Evolutionary conservation across 768 basidiomycete species (phyloP), one percentile per base, ranked within the genome.

Genomic region (Omphalotus guepiniiformis): DNA sequence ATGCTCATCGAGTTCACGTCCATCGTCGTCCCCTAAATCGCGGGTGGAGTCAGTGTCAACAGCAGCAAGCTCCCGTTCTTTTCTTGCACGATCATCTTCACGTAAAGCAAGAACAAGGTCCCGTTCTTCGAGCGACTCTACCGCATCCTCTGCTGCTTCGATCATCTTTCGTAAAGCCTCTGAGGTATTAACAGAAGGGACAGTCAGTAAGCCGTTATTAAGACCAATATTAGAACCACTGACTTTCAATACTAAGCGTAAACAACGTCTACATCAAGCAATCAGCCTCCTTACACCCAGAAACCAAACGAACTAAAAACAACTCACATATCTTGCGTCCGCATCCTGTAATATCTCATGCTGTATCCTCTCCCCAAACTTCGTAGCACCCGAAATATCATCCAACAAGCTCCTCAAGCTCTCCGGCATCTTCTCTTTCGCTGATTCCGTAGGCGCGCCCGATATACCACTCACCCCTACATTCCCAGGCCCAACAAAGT

Each of bases 261-360:
- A 68, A 63, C 35, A 68, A 50, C 0, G 62, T 64, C 62, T 69
- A 23, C 9, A n/a, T n/a, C n/a, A n/a, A n/a, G n/a, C n/a, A n/a
- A n/a, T 12, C 26, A 27, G 32, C 21, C 36, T 38, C 22, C 12
- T 19, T 15, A 32, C 8, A 16, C 21, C 19, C n/a, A 39, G 16
- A 22, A 21, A 9, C 59, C 46, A n/a, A n/a, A n/a, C n/a, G n/a
- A n/a, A n/a, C n/a, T n/a, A n/a, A n/a, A n/a, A n/a, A n/a, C n/a
- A n/a, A n/a, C n/a, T n/a, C n/a, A n/a, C n/a, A n/a, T n/a, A n/a
- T n/a, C 67, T 50, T 16, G 63, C 63, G 48, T 64, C 61, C 19
- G 56, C 48, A 41, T 69, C 67, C 37, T 61, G 59, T 39, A 68
- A 49, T 25, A 68, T 63, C 51, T 67, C 66, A 43, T 55, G 50